phyloP scores from a whole-genome alignment of 352 stramenopile species.

The Phytopythium vexans region DNA sequence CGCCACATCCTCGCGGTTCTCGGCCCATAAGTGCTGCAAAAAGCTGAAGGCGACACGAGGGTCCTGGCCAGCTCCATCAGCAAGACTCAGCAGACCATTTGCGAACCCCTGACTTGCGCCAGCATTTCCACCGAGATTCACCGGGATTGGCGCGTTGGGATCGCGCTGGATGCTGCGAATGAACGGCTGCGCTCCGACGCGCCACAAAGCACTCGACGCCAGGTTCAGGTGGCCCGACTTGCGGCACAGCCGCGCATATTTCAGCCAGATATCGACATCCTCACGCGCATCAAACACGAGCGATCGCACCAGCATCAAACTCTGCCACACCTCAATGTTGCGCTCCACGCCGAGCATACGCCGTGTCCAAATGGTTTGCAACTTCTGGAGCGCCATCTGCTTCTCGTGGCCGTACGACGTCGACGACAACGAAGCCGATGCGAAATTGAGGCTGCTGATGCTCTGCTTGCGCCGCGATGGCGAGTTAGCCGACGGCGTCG shows the following conservation, averaged over 20 bases:
- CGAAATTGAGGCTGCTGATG: slow-evolving; percentile 80
- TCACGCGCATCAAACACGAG: slow-evolving; percentile 89
- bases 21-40: slow-evolving; percentile 76
- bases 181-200: slow-evolving; percentile 77
- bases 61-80: slow-evolving; percentile 68
- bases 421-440: slow-evolving; percentile 59
- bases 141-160: slow-evolving; percentile 55
- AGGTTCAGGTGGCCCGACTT: slow-evolving; percentile 89
- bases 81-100: slow-evolving; percentile 49
- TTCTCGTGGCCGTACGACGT: slow-evolving; percentile 76
- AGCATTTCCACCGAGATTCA: slow-evolving; percentile 60
- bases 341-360: slow-evolving; percentile 94
- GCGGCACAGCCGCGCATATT: slow-evolving; percentile 91
- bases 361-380: slow-evolving; percentile 82
- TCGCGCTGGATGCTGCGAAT: slow-evolving; percentile 76
- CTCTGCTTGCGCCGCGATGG: slow-evolving; percentile 57
- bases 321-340: slow-evolving; percentile 93
- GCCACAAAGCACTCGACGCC: slow-evolving; percentile 74
- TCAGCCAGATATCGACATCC: slow-evolving; percentile 93
- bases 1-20: slow-evolving; percentile 78
- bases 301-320: slow-evolving; percentile 94
- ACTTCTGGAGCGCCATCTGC: slow-evolving; percentile 59
- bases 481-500: slow-evolving; percentile 26
- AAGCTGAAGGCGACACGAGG: slow-evolving; percentile 81
- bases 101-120: slow-evolving; percentile 46